Evolutionary conservation across 164 flowering plant genomes (phyloP).

Genomic region (Litsea cubeba): DNA sequence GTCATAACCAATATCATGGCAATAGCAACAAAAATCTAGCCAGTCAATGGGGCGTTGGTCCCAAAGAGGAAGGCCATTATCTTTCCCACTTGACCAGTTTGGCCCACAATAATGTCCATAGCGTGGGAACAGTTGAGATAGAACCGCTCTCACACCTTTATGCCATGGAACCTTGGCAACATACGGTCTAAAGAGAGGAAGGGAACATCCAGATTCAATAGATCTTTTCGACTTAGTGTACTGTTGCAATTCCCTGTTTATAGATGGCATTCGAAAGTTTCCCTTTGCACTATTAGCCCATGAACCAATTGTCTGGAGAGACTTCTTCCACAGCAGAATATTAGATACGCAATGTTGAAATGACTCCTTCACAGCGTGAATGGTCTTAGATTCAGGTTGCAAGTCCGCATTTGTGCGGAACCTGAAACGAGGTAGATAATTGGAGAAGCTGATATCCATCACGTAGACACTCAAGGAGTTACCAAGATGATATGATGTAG

Average conservation of each 20-base stretch:
- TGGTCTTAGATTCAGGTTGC: slow-evolving; percentile 1
- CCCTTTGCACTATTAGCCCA: slow-evolving; percentile 39
- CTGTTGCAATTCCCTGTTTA: slow-evolving; percentile 42
- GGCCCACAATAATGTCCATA: slow-evolving; percentile 98
- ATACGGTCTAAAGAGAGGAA: slow-evolving; percentile 72
- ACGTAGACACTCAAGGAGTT: background rate
- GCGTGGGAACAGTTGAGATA: slow-evolving; percentile 83
- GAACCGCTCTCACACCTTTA: slow-evolving; percentile 67
- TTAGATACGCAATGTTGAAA: background rate
- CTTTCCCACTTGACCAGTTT: slow-evolving; percentile 97
- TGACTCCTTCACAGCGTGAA: background rate
- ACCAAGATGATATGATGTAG: background rate
- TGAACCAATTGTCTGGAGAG: slow-evolving; percentile 48
- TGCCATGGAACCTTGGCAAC: slow-evolving; percentile 95
- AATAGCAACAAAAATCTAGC: slow-evolving; percentile 92
- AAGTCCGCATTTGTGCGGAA: background rate
- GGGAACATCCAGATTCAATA: slow-evolving; percentile 19
- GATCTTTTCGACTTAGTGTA: slow-evolving; percentile 17
- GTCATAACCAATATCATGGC: slow-evolving; percentile 92
- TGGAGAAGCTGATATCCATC: slow-evolving; percentile 11
- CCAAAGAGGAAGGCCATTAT: slow-evolving; percentile 74
- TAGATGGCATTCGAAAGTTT: slow-evolving; percentile 30
- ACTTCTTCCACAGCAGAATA: slow-evolving; percentile 40
- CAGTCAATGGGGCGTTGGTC: slow-evolving; percentile 88
- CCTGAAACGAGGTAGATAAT: slow-evolving; percentile 2